These are phyloP conservation scores for Cryptosporidium canis DNA, from an alignment of 169 alveolate species.

Conservation along the genomic window DNA sequence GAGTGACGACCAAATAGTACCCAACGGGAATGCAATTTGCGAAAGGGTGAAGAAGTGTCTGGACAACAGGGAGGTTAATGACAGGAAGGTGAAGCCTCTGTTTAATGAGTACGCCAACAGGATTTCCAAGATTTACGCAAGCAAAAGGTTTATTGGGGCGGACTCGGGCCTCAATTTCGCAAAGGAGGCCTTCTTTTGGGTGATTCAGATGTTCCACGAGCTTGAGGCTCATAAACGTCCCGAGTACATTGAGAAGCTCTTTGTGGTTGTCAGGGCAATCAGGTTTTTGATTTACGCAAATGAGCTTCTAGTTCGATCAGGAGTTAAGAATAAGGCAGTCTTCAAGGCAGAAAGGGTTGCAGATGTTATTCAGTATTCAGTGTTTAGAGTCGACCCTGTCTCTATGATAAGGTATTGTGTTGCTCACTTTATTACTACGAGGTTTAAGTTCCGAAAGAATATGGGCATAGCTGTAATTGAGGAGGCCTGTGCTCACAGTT, in stretches of 20 bases:
- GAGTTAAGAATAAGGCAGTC: slow-evolving; percentile 55
- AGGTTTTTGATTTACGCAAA: slow-evolving; percentile 70
- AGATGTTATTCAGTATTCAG: slow-evolving; percentile 65
- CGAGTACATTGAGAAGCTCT: slow-evolving; percentile 54
- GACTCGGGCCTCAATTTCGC: slow-evolving; percentile 20
- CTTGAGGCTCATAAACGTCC: slow-evolving; percentile 66
- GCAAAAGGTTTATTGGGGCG: slow-evolving; percentile 47
- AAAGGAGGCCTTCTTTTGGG: neutral
- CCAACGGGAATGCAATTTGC: slow-evolving; percentile 36
- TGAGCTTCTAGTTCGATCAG: slow-evolving; percentile 42
- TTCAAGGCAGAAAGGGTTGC: slow-evolving; percentile 18
- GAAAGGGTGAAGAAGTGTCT: slow-evolving; percentile 26
- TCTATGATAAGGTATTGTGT: slow-evolving; percentile 66
- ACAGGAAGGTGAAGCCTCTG: neutral
- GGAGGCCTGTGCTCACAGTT: slow-evolving; percentile 71
- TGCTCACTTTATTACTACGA: slow-evolving; percentile 18
- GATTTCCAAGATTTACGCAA: slow-evolving; percentile 9
- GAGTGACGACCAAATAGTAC: slow-evolving; percentile 71
- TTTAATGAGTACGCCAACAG: neutral
- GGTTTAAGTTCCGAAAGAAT: slow-evolving; percentile 47
- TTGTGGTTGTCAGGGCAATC: slow-evolving; percentile 52
- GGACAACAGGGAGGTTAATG: slow-evolving; percentile 1
- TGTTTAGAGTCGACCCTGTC: slow-evolving; percentile 54
- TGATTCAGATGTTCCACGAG: neutral
- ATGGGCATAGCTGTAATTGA: slow-evolving; percentile 67